These are phyloP conservation scores for Fusarium torulosum DNA, from an alignment of 2,329 filamentous ascomycete species.

Conservation along the genomic window DNA sequence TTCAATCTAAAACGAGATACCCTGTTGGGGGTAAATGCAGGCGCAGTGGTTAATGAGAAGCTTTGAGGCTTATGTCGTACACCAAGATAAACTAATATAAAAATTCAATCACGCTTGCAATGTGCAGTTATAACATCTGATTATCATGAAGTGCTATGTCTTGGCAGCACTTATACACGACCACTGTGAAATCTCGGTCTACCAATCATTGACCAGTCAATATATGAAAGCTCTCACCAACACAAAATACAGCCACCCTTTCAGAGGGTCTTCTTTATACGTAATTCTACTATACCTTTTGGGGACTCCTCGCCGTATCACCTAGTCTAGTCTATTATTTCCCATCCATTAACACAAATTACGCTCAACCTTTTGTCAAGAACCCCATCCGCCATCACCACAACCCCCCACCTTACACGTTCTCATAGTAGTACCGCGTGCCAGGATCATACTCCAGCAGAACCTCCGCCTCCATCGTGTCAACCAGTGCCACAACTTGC, in stretches of 20 bases:
- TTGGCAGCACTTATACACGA: neutral
- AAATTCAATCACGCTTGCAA: neutral
- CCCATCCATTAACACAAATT: neutral
- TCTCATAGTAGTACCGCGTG: conserved; percentile 59
- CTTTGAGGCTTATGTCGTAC: conserved; percentile 8
- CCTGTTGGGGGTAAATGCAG: conserved; percentile 19
- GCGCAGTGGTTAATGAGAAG: conserved; percentile 18
- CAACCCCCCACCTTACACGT: conserved; percentile 22
- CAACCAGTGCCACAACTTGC: conserved; percentile 52
- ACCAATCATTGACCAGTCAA: neutral
- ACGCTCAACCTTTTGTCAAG: neutral
- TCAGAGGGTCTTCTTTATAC: no score
- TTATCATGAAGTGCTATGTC: neutral
- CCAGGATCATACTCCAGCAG: conserved; percentile 58
- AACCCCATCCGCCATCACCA: neutral
- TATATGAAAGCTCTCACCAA: no score
- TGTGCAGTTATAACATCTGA: neutral
- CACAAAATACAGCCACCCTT: neutral
- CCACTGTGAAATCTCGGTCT: neutral
- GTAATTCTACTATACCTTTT: no score
- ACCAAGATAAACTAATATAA: conserved; percentile 28
- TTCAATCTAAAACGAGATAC: conserved; percentile 40
- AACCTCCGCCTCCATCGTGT: conserved; percentile 57
- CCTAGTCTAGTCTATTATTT: no score
- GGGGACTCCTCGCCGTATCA: no score